Evolutionary conservation across 2,329 filamentous ascomycete species (phyloP), one percentile per base, ranked within the genome.

Genomic region (Phaeosphaeriaceae sp.): DNA sequence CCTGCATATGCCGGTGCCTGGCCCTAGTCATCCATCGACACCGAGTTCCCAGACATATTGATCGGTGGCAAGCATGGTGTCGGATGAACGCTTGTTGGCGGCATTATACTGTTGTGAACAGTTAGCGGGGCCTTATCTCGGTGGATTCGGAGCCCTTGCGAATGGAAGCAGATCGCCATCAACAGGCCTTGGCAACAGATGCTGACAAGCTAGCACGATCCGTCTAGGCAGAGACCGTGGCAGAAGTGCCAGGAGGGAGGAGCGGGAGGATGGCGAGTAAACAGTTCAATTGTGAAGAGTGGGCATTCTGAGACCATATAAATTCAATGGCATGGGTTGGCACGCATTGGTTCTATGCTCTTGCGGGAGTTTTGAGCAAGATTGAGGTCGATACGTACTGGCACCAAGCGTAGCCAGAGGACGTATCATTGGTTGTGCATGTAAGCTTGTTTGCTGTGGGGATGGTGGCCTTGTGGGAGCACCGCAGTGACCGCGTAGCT

Each of bases 351-450:
- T 25, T 44, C 48, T 24, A 22, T 48, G 31, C 21, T 15, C 11
- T 19, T 53, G 51, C 27, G 51, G 41, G 15, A 13, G 20, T 25
- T 25, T 31, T 65, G 64, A 67, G 64, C 64, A 65, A 53, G 52
- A 65, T 65, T 67, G 64, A 67, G 64, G 58, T 48, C 48, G 56
- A 68, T 68, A 36, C 20, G 51, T 54, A 27, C 47, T 42, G 48
- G 54, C 48, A 25, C 45, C 45, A 27, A 10, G 21, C 13, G 45
- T n/a, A 22, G 21, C 22, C 15, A 27, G 40, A 42, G n/a, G 40
- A 13, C 20, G 40, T 7, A 10, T 36, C 19, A 17, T 45, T 58
- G 44, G 58, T 60, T 61, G 56, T 50, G 6, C 22, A 31, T 33
- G 31, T 2, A 27, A 27, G 24, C n/a, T 21, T 49, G 47, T 21